Evolutionary conservation across 2,329 filamentous ascomycete genomes (phyloP), one percentile per base, ranked within the genome.

Genomic region (Hymenoscyphus fraxineus): DNA sequence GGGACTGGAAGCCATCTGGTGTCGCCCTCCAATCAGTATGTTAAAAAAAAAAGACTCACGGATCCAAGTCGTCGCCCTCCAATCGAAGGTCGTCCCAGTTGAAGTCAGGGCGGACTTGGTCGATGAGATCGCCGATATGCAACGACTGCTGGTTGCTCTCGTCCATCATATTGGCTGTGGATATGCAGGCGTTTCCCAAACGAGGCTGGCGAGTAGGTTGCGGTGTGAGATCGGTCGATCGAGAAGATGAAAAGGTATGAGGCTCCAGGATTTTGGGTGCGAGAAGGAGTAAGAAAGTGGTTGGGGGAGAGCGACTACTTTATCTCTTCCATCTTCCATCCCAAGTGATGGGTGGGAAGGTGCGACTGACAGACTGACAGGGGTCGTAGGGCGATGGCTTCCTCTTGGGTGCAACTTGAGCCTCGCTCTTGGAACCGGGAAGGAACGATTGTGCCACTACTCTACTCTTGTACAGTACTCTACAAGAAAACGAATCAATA

Each of bases 11-110:
- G n/a, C n/a, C n/a, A n/a, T n/a, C n/a, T n/a, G n/a, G n/a, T n/a
- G 12, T 57, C 54, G 54, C 54, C 54, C 54, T 57, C 27, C 27
- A 57, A 57, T 57, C 7, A 57, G 54, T 27, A 38, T 57, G 54
- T 32, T 35, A n/a, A 32, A 32, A 32, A 32, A 15, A 32, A 32
- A 57, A 38, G 2, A 32, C 54, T 6, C 27, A 6, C 5, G 19
- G 22, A 19, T 27, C 51, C 15, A 32, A 32, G 19, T 27, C 27
- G 27, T 56, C 54, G 13, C 12, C 15, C 27, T n/a, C 27, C 54
- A 57, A 38, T 19, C 0, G 10, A 6, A n/a, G 13, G 27, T 10
- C n/a, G 27, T 10, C n/a, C 54, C 54, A 57, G 32, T 57, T 6
- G 32, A 38, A 9, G 7, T 56, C 12, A 22, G 22, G 15, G 12